Evolutionary conservation across 768 basidiomycete species (phyloP).

Genomic region (Lactarius hatsudake): DNA sequence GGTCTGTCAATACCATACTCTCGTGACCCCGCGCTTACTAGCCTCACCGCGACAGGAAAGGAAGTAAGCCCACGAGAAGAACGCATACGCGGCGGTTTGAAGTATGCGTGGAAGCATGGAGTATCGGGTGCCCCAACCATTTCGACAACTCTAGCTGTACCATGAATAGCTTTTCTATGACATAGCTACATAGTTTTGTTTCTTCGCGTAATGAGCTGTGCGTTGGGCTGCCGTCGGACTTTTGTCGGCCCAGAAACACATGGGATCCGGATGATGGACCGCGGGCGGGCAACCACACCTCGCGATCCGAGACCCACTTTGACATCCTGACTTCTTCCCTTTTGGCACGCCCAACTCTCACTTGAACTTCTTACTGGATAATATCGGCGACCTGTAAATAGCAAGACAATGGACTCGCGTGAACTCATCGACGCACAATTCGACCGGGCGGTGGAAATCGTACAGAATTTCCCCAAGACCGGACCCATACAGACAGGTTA

Average conservation of each 20-base stretch:
- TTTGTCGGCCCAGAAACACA: conserved; percentile 7
- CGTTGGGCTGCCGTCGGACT: background rate
- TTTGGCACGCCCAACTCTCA: background rate
- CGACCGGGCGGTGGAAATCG: conserved; percentile 90
- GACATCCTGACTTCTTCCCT: background rate
- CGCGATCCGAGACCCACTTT: background rate
- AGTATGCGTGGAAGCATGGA: conserved; percentile 71
- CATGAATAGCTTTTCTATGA: conserved; percentile 1
- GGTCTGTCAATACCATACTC: conserved; percentile 43
- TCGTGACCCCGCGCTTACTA: background rate
- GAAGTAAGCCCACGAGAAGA: conserved; percentile 58
- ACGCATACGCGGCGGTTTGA: conserved; percentile 66
- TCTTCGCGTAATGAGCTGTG: background rate
- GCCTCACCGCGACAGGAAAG: conserved; percentile 45
- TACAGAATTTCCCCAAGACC: conserved; percentile 88
- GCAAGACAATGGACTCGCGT: conserved; percentile 52
- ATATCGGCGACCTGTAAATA: background rate
- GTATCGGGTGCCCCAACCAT: conserved; percentile 36
- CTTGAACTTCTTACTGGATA: background rate
- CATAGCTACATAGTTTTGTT: conserved; percentile 7
- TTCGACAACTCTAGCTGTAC: background rate
- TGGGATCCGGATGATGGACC: background rate
- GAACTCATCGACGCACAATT: conserved; percentile 82
- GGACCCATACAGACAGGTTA: conserved; percentile 95
- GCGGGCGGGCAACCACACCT: background rate